phyloP scores from a whole-genome alignment of 2,329 filamentous ascomycete species.

The Apiospora hydei region DNA sequence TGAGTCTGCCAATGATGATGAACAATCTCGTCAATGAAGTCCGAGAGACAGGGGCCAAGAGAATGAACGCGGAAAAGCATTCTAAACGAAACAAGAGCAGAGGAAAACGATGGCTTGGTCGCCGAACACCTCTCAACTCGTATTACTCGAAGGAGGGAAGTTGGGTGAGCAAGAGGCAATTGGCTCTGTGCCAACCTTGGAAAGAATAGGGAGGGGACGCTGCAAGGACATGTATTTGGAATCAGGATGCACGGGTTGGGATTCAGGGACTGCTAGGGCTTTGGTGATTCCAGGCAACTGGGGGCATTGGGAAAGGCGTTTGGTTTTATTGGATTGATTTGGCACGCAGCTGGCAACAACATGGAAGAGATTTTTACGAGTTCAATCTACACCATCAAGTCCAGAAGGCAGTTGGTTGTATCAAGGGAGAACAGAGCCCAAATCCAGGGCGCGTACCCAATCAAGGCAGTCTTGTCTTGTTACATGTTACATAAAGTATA shows the following conservation, averaged over 20 bases:
- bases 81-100: too few relatives aligned
- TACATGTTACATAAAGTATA: not conserved
- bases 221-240: not conserved
- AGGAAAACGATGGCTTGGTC: too few relatives aligned
- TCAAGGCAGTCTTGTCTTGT: not conserved
- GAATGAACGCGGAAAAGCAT: too few relatives aligned
- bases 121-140: too few relatives aligned
- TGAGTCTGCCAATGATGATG: too few relatives aligned
- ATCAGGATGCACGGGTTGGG: not conserved
- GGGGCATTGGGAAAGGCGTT: not conserved
- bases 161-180: too few relatives aligned
- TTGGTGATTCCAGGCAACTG: not conserved
- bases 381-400: not conserved
- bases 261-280: not conserved
- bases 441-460: too few relatives aligned
- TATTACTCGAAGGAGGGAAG: too few relatives aligned
- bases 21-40: too few relatives aligned
- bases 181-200: not conserved
- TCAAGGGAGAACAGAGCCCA: not conserved
- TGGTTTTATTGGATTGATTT: not conserved
- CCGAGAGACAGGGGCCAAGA: too few relatives aligned
- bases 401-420: not conserved
- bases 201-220: not conserved
- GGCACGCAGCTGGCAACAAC: not conserved
- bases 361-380: not conserved